Evolutionary conservation across 2,329 filamentous ascomycete species (phyloP).

Genomic region (Neoscytalidium dimidiatum): DNA sequence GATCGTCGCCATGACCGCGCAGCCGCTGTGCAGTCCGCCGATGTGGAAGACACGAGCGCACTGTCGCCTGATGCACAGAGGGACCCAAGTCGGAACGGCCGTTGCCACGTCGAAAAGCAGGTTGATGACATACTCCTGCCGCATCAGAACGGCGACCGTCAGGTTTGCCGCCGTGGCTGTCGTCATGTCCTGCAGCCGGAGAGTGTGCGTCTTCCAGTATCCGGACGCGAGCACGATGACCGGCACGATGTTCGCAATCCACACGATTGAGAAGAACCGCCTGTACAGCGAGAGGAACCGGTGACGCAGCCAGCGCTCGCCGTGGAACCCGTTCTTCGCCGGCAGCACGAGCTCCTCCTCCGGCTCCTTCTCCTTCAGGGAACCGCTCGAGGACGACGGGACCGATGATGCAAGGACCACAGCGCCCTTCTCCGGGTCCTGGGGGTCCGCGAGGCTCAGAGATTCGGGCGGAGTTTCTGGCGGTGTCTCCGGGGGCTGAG

Average conservation of each 20-base stretch:
- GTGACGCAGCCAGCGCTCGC: conserved; percentile 22
- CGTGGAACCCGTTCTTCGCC: conserved; percentile 20
- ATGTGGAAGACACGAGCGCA: conserved; percentile 34
- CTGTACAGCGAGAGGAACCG: conserved; percentile 14
- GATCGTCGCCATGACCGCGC: conserved; percentile 32
- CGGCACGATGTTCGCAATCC: conserved; percentile 22
- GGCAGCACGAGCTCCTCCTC: conserved; percentile 23
- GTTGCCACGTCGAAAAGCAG: conserved; percentile 35
- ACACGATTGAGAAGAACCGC: conserved; percentile 15
- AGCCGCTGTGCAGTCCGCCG: conserved; percentile 38
- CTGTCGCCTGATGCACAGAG: conserved; percentile 28
- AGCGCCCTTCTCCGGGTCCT: conserved; percentile 12
- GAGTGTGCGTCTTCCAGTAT: not conserved
- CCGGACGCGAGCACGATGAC: conserved; percentile 23
- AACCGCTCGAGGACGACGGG: conserved; percentile 23
- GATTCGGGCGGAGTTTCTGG: not conserved
- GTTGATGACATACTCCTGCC: conserved; percentile 37
- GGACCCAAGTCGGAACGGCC: conserved; percentile 31
- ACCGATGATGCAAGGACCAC: conserved; percentile 20
- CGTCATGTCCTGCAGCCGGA: conserved; percentile 22
- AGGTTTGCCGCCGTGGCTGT: conserved; percentile 38
- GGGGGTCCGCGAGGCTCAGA: not conserved
- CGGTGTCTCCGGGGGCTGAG: not conserved
- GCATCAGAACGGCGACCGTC: conserved; percentile 30
- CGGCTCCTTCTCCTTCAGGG: conserved; percentile 21